A percentile compares a stretch with the other conserved stretches of the same genome.
Evolutionary conservation across 164 flowering plant species (phyloP).

Genomic region (Annona cherimola): DNA sequence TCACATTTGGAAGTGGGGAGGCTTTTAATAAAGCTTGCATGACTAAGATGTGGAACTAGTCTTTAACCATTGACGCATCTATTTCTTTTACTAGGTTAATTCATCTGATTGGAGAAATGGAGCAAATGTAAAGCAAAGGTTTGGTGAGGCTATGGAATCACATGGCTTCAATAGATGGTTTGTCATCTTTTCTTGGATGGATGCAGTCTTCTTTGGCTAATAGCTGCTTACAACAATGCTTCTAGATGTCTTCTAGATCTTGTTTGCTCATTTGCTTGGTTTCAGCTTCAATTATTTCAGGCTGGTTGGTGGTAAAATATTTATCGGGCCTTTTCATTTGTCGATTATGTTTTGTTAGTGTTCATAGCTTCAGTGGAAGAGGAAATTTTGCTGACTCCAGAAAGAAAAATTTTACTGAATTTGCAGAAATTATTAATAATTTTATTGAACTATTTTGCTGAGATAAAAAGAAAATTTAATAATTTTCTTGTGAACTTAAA

Average conservation of each 20-base stretch:
- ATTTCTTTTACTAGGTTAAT: conserved; percentile 49
- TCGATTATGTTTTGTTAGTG: too few species aligned
- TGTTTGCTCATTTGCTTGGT: not conserved
- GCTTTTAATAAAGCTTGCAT: not conserved
- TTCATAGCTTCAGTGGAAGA: too few species aligned
- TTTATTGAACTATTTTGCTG: too few species aligned
- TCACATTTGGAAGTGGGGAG: not conserved
- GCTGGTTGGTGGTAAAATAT: too few species aligned
- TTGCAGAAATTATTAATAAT: too few species aligned
- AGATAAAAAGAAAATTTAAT: too few species aligned
- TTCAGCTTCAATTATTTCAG: not conserved
- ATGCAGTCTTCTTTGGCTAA: conserved; percentile 3
- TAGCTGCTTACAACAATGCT: not conserved
- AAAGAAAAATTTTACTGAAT: too few species aligned
- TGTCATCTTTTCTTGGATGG: conserved; percentile 13
- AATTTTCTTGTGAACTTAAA: too few species aligned
- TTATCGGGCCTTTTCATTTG: too few species aligned
- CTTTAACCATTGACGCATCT: not conserved
- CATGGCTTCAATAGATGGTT: conserved; percentile 60
- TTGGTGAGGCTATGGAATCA: conserved; percentile 83
- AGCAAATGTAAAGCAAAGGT: conserved; percentile 64
- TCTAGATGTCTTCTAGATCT: not conserved
- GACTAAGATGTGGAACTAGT: not conserved
- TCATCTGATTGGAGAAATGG: conserved; percentile 93
- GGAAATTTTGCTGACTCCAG: too few species aligned